These are phyloP conservation scores for Digitaria exilis DNA, from an alignment of 202 grass and related monocot genomes.

Conservation along the genomic window DNA sequence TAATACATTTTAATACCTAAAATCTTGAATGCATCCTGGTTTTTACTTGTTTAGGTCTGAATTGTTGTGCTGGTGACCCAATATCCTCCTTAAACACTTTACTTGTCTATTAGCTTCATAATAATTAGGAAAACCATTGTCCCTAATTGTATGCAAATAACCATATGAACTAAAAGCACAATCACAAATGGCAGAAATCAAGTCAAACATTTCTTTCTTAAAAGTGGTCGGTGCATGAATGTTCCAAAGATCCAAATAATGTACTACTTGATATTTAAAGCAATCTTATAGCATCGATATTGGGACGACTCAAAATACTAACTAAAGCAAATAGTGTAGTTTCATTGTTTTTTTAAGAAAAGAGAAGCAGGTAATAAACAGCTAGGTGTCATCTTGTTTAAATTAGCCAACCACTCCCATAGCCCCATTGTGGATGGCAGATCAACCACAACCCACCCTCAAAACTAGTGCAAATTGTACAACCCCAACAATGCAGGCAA, in stretches of 20 bases:
- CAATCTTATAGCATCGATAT: background rate
- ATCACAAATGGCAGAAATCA: background rate
- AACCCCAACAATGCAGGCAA: constrained; percentile 36
- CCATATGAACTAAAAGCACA: background rate
- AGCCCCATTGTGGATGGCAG: constrained; percentile 8
- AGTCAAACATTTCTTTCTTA: constrained; percentile 5
- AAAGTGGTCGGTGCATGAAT: background rate
- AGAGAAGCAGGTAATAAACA: background rate
- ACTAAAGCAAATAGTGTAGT: background rate
- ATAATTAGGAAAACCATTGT: background rate
- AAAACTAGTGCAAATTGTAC: constrained; percentile 41
- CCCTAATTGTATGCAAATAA: background rate
- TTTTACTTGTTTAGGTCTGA: background rate
- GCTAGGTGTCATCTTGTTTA: constrained; percentile 17
- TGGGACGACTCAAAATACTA: background rate
- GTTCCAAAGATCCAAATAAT: background rate
- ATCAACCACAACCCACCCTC: constrained; percentile 28
- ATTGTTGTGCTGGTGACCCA: background rate
- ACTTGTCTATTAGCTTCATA: background rate
- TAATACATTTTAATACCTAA: background rate
- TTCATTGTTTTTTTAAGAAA: background rate
- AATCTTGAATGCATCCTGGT: background rate
- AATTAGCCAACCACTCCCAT: constrained; percentile 36
- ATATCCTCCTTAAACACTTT: background rate
- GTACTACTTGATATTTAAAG: background rate